Percentiles rank a stretch among this genome's conserved stretches.
These are phyloP conservation scores for Neoscytalidium dimidiatum DNA, from an alignment of 2,329 filamentous ascomycete species.

Conservation along the genomic window DNA sequence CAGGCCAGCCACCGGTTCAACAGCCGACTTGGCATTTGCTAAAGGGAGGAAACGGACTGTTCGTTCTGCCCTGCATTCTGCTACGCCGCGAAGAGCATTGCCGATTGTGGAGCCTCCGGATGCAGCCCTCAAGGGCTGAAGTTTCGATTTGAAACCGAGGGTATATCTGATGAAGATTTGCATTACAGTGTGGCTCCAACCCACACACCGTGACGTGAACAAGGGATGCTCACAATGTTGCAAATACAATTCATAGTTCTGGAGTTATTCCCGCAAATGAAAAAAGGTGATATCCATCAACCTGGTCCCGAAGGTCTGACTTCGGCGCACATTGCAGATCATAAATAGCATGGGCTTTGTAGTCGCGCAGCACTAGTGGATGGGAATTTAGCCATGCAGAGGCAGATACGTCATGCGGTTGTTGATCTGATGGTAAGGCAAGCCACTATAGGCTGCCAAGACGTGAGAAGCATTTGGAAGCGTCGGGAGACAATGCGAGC, in stretches of 20 bases:
- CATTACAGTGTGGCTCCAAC: not conserved
- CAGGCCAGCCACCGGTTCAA: not conserved
- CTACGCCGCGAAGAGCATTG: not conserved
- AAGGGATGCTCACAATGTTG: not conserved
- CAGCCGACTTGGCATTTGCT: constrained; percentile 3
- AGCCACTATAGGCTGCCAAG: not conserved
- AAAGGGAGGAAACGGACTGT: not conserved
- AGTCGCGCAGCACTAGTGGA: too few relatives aligned
- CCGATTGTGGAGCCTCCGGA: not conserved
- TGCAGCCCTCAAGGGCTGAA: not conserved
- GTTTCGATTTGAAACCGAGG: not conserved
- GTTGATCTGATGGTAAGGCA: not conserved
- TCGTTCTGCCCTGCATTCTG: not conserved
- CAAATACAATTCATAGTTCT: not conserved
- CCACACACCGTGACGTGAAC: not conserved
- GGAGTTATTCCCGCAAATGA: too few relatives aligned
- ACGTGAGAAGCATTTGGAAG: not conserved
- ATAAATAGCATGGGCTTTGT: not conserved
- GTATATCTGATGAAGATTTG: not conserved
- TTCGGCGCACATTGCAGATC: not conserved
- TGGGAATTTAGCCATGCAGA: not conserved
- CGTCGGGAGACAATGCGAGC: not conserved
- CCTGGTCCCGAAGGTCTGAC: too few relatives aligned
- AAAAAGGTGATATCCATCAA: too few relatives aligned
- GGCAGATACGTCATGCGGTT: not conserved